Base-by-base conservation (phyloP, 768 basidiomycete genomes). In the Boletus rex-veris region DNA sequence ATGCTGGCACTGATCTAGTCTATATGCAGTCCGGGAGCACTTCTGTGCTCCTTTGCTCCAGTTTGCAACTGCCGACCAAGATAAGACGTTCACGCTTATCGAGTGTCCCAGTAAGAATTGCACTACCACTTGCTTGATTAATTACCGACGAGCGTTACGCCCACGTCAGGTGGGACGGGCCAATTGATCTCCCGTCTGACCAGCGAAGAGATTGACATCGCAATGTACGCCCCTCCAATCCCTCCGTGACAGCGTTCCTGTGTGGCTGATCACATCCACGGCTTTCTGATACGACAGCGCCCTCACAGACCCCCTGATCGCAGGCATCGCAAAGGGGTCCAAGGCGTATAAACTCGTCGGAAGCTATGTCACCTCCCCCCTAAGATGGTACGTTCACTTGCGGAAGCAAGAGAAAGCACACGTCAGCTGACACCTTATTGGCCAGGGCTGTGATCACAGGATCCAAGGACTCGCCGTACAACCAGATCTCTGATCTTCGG, bases 41-140 rank as follows among this genome's bases (percentile, higher is more conserved):
- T 98, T 98, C 72, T 90, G 89, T 15, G 89, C 90, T 1, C 96
- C 96, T 0, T 77, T 99, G 15, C 81, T 98, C 3, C 94, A 96
- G 66, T 91, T 86, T 63, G 84, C 85, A 2, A 82, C 81, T 21
- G 74, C 69, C 9, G 90, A 96, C 62, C 73, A 78, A 19, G 82
- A 80, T 6, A 73, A 80, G 67, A 88, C 90, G 0, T 92, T 98
- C 67, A 82, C 80, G 5, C 78, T 98, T 7, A 82, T 95, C 15
- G 91, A 92, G 73, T 97, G 94, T 69, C 94, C 94, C 9, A 88
- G 90, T 91, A 65, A 43, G 80, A 14, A 16, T 37, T 3, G 2
- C 45, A 26, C 5, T 12, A 4, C 26, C 42, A 35, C 11, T 7
- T 28, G 42, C 36, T 40, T 35, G 31, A 64, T 69, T 33, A 68